Base-by-base conservation (phyloP, 805 yeast genomes). In the Starmerella apis region DNA sequence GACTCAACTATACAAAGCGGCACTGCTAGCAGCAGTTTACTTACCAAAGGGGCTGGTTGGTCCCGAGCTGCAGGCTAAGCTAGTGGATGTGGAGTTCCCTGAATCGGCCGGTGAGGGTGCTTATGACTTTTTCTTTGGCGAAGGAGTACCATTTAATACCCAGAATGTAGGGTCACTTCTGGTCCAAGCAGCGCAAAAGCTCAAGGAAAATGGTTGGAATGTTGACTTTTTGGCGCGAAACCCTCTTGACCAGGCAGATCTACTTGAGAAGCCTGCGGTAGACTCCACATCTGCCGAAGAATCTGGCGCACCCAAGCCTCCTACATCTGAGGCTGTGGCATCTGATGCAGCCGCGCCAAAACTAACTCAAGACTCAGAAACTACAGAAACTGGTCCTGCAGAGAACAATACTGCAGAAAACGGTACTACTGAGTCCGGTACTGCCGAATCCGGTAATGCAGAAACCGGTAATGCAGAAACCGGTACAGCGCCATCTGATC, bases 91-190 rank as follows among this genome's bases (percentile, higher is more conserved):
- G 1, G 46, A 43, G 28, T 36, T 52, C 22, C 37, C 33, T 3
- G 47, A 30, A 5, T 18, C 9, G 25, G 47, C 23, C 2, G n/a
- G 11, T 11, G 36, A 36, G n/a, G 49, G 49, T 6, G 11, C 20
- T 7, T 20, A 30, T 23, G 51, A 52, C 18, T 46, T 48, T 9
- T 49, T 59, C 41, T 35, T 36, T 16, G 61, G 61, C 13, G 47
- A 35, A 3, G 46, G 45, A 13, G 63, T 62, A 27, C 66, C 67
- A 4, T 64, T 61, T 41, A 47, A 42, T 56, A 20, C 75, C 67
- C 27, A 65, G 66, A 32, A 63, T 65, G 46, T 59, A 59, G 43
- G 60, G 9, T 14, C 18, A 22, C 52, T 62, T 10, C 52, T 62
- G 8, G 35, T 46, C 3, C 47, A 46, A 6, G 63, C 65, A 1